Evolutionary conservation across 768 basidiomycete genomes (phyloP).

Genomic region (Amanita brunnescens): DNA sequence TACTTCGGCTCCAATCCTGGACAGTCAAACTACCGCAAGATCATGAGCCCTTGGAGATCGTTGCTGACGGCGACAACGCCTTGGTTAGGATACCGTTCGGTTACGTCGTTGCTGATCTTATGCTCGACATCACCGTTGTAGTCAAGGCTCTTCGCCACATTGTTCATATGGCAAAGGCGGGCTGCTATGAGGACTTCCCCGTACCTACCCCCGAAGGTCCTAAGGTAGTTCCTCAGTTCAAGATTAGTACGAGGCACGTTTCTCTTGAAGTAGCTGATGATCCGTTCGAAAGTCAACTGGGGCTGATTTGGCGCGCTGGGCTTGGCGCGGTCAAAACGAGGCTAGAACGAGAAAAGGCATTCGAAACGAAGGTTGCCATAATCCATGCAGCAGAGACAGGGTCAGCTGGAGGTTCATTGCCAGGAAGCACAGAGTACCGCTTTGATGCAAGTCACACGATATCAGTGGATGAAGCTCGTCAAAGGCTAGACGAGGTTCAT

Average conservation of each 20-base stretch:
- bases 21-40: constrained; percentile 26
- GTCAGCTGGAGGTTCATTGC: constrained; percentile 13
- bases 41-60: constrained; percentile 29
- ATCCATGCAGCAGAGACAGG: constrained; percentile 39
- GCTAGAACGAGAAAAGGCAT: constrained; percentile 71
- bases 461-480: constrained; percentile 61
- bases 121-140: constrained; percentile 60
- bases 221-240: constrained; percentile 59
- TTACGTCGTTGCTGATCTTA: constrained; percentile 66
- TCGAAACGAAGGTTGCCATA: constrained; percentile 67
- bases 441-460: constrained; percentile 61
- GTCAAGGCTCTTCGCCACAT: constrained; percentile 73
- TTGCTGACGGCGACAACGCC: constrained; percentile 51
- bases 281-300: constrained; percentile 70
- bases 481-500: constrained; percentile 60
- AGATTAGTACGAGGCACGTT: constrained; percentile 48
- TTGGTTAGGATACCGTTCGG: constrained; percentile 75
- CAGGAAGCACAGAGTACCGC: constrained; percentile 40
- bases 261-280: constrained; percentile 80
- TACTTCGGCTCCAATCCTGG: constrained; percentile 52
- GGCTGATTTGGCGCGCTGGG: constrained; percentile 67
- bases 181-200: constrained; percentile 45
- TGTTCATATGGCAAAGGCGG: constrained; percentile 40
- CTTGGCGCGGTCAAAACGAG: constrained; percentile 62
- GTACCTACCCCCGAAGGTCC: constrained; percentile 63